Base-by-base conservation (phyloP, 2,329 filamentous ascomycete species). In the Paradendryphiella salina region DNA sequence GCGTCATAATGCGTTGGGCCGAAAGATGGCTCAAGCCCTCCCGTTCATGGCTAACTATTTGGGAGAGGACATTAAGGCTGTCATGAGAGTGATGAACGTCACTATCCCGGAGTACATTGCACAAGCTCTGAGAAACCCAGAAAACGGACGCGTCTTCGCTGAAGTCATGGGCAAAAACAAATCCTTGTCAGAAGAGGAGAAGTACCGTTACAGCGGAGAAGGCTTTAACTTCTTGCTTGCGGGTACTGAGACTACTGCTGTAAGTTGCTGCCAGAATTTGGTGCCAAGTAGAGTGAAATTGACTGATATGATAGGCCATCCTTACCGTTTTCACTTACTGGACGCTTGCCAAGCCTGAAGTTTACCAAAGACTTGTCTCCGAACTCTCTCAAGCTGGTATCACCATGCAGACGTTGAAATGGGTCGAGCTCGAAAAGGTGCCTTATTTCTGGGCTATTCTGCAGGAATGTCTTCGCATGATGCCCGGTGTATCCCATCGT, bases 401-500 rank as follows among this genome's bases (percentile, higher is more conserved):
- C 35, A 54, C 50, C 21, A 15, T 46, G 2, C 50, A 58, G 15
- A 57, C 50, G 20, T 29, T 62, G 20, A 61, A 57, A 21, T 63
- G 56, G 56, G 29, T 56, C 23, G 59, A 66, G 13, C 59, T 67
- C 6, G 66, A 71, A 35, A 63, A 65, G 29, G 57, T 65, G 2
- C 69, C 71, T 0, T 72, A 67, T 44, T 61, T 73, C 37, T 63
- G 62, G 46, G 71, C 69, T 21, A 50, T 70, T 2, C 42, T 74
- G n/a, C 57, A 63, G 29, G 72, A 74, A 52, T 71, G 64, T 35
- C 54, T 73, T 20, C 67, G 72, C n/a, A 57, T 72, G 59, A 70
- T 59, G 63, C 68, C 57, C 38, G 72, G 59, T 44, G 64, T 60
- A 39, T 62, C 62, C 5, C 62, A 66, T 51, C 35, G 59, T 11